Conservation (phyloP, 2,329 filamentous ascomycete species). For the Dothiorella sarmentorum region DNA sequence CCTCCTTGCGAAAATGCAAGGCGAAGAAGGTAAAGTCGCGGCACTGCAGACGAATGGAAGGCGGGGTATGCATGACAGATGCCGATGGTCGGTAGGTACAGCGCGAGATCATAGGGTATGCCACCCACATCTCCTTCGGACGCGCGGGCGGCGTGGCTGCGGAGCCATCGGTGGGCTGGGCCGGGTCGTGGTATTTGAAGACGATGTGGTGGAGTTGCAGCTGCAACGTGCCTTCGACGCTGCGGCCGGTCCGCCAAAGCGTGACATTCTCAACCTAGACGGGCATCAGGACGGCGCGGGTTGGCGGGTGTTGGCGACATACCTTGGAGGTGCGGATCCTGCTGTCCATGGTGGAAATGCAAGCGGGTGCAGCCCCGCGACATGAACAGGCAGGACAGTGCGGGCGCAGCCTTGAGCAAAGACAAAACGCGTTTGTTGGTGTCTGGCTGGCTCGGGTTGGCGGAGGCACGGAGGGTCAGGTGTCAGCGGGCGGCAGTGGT, state of each 20-base stretch:
- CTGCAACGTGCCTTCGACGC: conserved; percentile 58
- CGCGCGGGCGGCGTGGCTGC: conserved; percentile 31
- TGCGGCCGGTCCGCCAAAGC: conserved; percentile 55
- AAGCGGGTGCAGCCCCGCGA: conserved; percentile 14
- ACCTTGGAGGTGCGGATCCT: conserved; percentile 47
- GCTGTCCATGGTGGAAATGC: conserved; percentile 37
- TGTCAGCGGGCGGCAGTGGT: conserved; percentile 6
- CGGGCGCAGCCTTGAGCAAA: neutral
- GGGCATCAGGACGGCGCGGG: conserved; percentile 14
- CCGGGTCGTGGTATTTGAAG: conserved; percentile 54
- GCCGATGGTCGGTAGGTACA: conserved; percentile 76
- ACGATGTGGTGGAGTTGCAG: conserved; percentile 63
- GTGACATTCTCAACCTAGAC: conserved; percentile 59
- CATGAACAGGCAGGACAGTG: conserved; percentile 1
- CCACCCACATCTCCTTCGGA: conserved; percentile 80
- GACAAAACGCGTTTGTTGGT: neutral
- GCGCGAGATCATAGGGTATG: conserved; percentile 84
- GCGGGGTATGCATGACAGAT: conserved; percentile 64
- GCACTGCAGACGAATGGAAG: conserved; percentile 81
- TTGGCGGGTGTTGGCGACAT: conserved; percentile 16
- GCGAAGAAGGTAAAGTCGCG: conserved; percentile 93
- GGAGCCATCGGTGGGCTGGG: conserved; percentile 33
- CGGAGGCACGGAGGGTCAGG: neutral
- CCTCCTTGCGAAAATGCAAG: conserved; percentile 77
- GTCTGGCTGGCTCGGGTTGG: neutral